Evolutionary conservation across 495 filamentous ascomycete species (phyloP), one percentile per base, ranked within the genome.

Genomic region (Podospora pseudopauciseta): DNA sequence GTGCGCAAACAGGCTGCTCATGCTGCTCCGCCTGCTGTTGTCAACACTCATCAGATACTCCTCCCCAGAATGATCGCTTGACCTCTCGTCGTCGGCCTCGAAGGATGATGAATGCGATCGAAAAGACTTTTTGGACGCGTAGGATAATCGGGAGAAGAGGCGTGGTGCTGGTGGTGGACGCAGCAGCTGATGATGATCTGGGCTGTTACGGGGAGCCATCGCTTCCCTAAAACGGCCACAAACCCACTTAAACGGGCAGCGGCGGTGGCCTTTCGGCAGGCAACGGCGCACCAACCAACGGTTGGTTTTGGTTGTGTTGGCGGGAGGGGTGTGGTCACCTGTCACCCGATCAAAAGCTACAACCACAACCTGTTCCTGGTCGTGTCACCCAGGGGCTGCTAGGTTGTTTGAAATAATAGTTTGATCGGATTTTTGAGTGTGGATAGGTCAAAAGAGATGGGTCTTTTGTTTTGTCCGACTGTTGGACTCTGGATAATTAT

Each of bases 21-120:
- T 61, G 65, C 67, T 67, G 57, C 67, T 71, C 18, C 68, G 66
- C 13, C 65, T 65, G 60, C 65, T 68, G 15, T 68, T 63, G 59
- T 39, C 23, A 15, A 63, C 70, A n/a, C 69, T 76, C 74, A 77
- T 77, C 67, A 63, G 71, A 9, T 63, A 63, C 30, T 71, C 63
- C 39, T 67, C 70, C 28, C 32, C 54, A 28, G 71, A 72, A 3
- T 27, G 60, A 30, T 55, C 70, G 64, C 70, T 68, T 30, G 85
- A 87, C 68, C 81, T 81, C 71, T 89, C 87, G 85, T 89, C 87
- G 78, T 88, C 86, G 66, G 86, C 87, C 73, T 88, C 86, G 64
- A 85, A 85, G 11, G 83, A 85, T 0, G 85, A 86, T 53, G 82
- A 80, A 54, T 80, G 75, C 27, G 81, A 84, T 60, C 73, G 74